Conservation (phyloP, 2,329 filamentous ascomycete species). For the Exophiala sideris region DNA sequence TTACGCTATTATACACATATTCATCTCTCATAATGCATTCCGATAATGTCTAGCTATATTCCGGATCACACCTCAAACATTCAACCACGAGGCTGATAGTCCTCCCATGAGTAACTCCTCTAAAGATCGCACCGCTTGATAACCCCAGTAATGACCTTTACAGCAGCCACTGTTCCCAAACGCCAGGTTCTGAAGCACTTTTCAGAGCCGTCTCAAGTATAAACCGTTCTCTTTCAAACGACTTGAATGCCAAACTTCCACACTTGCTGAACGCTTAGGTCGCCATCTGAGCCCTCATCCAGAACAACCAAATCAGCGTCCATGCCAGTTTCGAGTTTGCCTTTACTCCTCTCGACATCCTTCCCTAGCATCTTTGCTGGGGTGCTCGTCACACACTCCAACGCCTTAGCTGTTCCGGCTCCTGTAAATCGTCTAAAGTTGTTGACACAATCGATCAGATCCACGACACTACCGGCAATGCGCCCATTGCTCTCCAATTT, state of each 20-base stretch:
- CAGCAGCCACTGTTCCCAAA: not conserved
- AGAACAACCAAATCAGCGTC: conserved; percentile 70
- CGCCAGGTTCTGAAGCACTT: not conserved
- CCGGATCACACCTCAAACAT: too few species aligned
- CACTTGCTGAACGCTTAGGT: conserved; percentile 67
- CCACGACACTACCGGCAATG: conserved; percentile 66
- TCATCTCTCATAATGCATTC: too few species aligned
- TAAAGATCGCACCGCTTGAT: too few species aligned
- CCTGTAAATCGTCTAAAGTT: conserved; percentile 78
- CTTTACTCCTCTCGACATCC: conserved; percentile 60
- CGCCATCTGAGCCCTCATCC: conserved; percentile 47
- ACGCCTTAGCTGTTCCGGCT: conserved; percentile 62
- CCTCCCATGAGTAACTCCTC: too few species aligned
- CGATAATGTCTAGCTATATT: too few species aligned
- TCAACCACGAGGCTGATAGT: too few species aligned
- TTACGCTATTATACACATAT: too few species aligned
- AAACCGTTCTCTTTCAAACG: conserved; percentile 7
- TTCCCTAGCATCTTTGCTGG: conserved; percentile 71
- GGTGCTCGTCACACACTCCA: conserved; percentile 71
- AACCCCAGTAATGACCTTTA: too few species aligned
- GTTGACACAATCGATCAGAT: conserved; percentile 75
- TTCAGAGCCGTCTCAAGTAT: not conserved
- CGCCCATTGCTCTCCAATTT: conserved; percentile 74
- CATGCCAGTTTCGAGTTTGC: conserved; percentile 59
- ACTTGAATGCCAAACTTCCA: conserved; percentile 67